Evolutionary conservation across 1,284 basidiomycete genomes (phyloP), one percentile per base, ranked within the genome.

Genomic region (Anthracocystis walkeri): DNA sequence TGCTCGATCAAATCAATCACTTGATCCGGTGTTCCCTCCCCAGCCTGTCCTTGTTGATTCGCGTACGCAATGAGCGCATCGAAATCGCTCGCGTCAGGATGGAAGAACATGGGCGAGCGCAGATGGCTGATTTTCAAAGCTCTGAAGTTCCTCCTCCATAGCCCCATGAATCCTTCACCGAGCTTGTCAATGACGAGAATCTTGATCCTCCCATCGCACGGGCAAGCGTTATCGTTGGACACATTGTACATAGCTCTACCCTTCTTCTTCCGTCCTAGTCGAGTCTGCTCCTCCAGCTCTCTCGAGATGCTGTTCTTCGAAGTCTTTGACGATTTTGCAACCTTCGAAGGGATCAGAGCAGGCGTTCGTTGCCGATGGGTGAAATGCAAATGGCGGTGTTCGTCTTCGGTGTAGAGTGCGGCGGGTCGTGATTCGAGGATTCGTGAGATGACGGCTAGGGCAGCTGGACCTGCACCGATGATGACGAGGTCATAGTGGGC

Each of bases 91-190:
- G 86, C 85, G 33, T 77, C 75, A 7, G 78, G 70, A 62, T 87
- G 86, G 55, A 86, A 87, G 60, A 86, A 84, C 82, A 87, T 84
- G 4, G 86, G 86, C 23, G 80, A 83, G 7, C 86, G 78, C 18
- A 87, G 68, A 64, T 85, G 72, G 25, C 63, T 69, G 51, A 83
- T 82, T 12, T 76, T 61, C n/a, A 73, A 56, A 18, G 76, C 76
- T 4, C 27, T 23, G 27, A 83, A 82, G 38, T 76, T 67, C 18
- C 69, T 29, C 44, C 75, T 55, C 79, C 79, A 83, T 2, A 75
- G 52, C 3, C 70, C 78, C 46, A 82, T 35, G 62, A 81, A 83
- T 3, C 75, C 78, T 29, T 80, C 69, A 5, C 79, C 82, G 1
- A 81, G 42, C 53, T 65, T 73, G 58, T 83, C 82, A 33, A 83